Conservation (phyloP, 2,329 filamentous ascomycete species). For the Chaetomium sp. region DNA sequence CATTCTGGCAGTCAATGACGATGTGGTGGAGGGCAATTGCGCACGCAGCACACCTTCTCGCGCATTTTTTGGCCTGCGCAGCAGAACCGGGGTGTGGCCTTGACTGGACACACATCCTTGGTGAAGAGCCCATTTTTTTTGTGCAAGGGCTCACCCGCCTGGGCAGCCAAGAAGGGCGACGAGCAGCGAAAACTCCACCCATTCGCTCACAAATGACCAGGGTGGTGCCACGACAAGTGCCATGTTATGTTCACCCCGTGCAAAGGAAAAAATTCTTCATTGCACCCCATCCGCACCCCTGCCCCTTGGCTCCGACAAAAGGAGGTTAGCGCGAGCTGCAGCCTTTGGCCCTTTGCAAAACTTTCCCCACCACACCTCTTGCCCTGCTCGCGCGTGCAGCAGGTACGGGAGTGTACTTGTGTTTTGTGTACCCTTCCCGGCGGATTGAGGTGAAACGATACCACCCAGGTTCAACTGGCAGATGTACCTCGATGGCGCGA, state of each 20-base stretch:
- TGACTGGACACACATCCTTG: slow-evolving; percentile 10
- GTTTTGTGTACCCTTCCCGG: slow-evolving; percentile 12
- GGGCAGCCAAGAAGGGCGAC: slow-evolving; percentile 19
- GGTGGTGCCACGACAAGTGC: slow-evolving; percentile 25
- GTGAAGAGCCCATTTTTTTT: too few relatives aligned
- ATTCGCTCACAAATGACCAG: slow-evolving; percentile 22
- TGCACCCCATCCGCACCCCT: slow-evolving; percentile 18
- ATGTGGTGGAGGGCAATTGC: slow-evolving; percentile 11
- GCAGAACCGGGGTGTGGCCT: background rate
- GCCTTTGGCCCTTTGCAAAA: slow-evolving; percentile 16
- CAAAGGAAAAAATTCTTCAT: slow-evolving; percentile 17
- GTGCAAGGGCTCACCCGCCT: slow-evolving; percentile 1
- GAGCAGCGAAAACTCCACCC: slow-evolving; percentile 16
- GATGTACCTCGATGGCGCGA: slow-evolving; percentile 12
- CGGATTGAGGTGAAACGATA: slow-evolving; percentile 14
- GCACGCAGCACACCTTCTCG: slow-evolving; percentile 14
- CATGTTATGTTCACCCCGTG: slow-evolving; percentile 22
- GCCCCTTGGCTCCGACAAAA: slow-evolving; percentile 15
- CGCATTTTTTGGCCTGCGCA: slow-evolving; percentile 8
- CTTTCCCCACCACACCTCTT: slow-evolving; percentile 17
- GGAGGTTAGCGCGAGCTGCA: slow-evolving; percentile 23
- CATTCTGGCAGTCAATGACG: slow-evolving; percentile 4
- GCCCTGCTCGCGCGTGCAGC: slow-evolving; percentile 9
- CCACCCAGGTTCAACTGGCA: slow-evolving; percentile 4
- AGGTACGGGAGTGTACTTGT: slow-evolving; percentile 10